These are phyloP conservation scores for Populus tomentosa DNA, from an alignment of 441 rosid genomes.

Conservation along the genomic window DNA sequence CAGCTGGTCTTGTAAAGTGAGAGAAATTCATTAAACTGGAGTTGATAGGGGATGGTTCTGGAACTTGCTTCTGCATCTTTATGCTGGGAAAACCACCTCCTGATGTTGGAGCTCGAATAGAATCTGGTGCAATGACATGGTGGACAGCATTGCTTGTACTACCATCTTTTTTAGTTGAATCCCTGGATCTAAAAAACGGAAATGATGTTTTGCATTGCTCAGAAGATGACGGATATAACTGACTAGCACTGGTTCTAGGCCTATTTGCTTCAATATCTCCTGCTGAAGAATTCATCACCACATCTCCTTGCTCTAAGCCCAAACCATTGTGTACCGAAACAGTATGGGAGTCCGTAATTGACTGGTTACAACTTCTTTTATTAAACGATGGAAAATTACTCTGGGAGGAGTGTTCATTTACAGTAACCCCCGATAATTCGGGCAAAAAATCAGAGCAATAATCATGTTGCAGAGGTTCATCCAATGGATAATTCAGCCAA, in stretches of 20 bases:
- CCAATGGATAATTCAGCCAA: slow-evolving; percentile 61
- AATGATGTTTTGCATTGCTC: slow-evolving; percentile 36
- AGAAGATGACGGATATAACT: slow-evolving; percentile 26
- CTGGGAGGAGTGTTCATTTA: slow-evolving; percentile 40
- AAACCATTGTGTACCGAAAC: slow-evolving; percentile 25
- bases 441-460: slow-evolving; percentile 54
- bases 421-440: slow-evolving; percentile 58
- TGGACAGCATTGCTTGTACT: slow-evolving; percentile 14
- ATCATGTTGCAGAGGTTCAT: slow-evolving; percentile 39
- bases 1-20: slow-evolving; percentile 65
- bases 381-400: slow-evolving; percentile 35
- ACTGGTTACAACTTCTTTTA: slow-evolving; percentile 31
- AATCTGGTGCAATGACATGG: slow-evolving; percentile 21
- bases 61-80: slow-evolving; percentile 37
- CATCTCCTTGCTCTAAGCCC: slow-evolving; percentile 25
- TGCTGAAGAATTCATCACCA: slow-evolving; percentile 23
- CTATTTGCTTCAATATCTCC: slow-evolving; percentile 22
- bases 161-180: slow-evolving; percentile 24
- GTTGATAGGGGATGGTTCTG: slow-evolving; percentile 27
- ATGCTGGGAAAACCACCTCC: slow-evolving; percentile 25
- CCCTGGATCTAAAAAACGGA: slow-evolving; percentile 39
- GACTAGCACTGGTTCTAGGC: slow-evolving; percentile 27
- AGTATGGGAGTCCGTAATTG: slow-evolving; percentile 18
- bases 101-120: slow-evolving; percentile 18
- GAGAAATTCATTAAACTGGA: slow-evolving; percentile 57